Percentiles rank a stretch among this genome's conserved stretches.
These are phyloP conservation scores for Westerdykella aurantiaca DNA, from an alignment of 2,329 filamentous ascomycete genomes.

Conservation along the genomic window DNA sequence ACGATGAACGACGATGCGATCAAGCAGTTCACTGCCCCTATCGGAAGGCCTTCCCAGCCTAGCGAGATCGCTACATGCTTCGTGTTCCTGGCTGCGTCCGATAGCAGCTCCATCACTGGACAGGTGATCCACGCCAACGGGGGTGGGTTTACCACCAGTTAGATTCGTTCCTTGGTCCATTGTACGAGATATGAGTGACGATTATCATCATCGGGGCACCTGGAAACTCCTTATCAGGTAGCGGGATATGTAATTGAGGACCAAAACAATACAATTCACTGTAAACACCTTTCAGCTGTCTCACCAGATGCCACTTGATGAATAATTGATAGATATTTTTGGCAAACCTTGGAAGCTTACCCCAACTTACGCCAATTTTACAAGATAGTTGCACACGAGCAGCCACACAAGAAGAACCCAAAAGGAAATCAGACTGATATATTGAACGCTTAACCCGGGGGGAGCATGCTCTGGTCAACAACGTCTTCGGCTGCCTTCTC, in stretches of 20 bases:
- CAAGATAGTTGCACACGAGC: no score
- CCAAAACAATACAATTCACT: no score
- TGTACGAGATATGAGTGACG: no score
- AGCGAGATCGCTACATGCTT: slow-evolving; percentile 77
- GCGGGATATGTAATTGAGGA: no score
- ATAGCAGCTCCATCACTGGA: slow-evolving; percentile 68
- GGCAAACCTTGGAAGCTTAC: no score
- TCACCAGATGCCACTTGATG: no score
- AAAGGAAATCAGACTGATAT: not conserved
- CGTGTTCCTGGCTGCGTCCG: slow-evolving; percentile 70
- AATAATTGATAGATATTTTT: no score
- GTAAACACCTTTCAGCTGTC: no score
- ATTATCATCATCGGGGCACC: no score
- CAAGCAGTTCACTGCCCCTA: slow-evolving; percentile 66
- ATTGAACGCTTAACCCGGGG: slow-evolving; percentile 63
- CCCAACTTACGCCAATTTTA: no score
- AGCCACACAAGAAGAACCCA: not conserved
- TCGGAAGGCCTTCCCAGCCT: slow-evolving; percentile 72
- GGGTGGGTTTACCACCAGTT: slow-evolving; percentile 16
- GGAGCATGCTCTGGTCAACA: slow-evolving; percentile 88
- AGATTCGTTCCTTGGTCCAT: no score
- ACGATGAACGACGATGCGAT: slow-evolving; percentile 53
- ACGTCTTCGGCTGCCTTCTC: slow-evolving; percentile 90
- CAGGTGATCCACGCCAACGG: slow-evolving; percentile 62
- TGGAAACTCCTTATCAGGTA: no score